Base-by-base conservation (phyloP, 352 stramenopile genomes). In the Poterioochromonas sp. region DNA sequence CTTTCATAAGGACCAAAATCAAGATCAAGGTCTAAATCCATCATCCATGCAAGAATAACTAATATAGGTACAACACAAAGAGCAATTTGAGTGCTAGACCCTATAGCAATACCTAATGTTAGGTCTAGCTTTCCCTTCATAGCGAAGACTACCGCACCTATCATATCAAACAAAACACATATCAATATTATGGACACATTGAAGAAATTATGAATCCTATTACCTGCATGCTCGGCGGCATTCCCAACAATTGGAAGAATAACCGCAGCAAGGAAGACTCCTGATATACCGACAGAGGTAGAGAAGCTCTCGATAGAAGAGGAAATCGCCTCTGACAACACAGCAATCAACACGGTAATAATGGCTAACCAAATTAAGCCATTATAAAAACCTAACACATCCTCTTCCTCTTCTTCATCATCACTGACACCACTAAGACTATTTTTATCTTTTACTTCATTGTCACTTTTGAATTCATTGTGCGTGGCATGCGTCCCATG, bases 101-200 rank as follows among this genome's bases (percentile, higher is more conserved):
- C 90, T 32, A 94, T 88, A 18, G 90, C 89, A 0, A 94, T 88
- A 68, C 89, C 90, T 84, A 94, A 91, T 0, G 90, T 88, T 1
- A 94, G 84, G 80, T 93, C 89, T 88, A 94, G 92, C 83, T 93
- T 93, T 82, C 91, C 87, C 79, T 93, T 91, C 43, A 92, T 81
- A 49, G 89, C 90, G 11, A 94, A 89, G 53, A 90, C 90, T 54
- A 94, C 86, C 0, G 90, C 90, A 20, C 88, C 93, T n/a, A n/a
- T n/a, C n/a, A n/a, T n/a, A n/a, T n/a, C n/a, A n/a, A n/a, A n/a
- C n/a, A n/a, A n/a, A n/a, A n/a, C n/a, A n/a, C n/a, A n/a, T n/a
- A n/a, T n/a, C n/a, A n/a, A n/a, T n/a, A n/a, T n/a, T n/a, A n/a
- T n/a, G n/a, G n/a, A n/a, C n/a, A n/a, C n/a, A n/a, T n/a, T n/a